A percentile compares a stretch with the other conserved stretches of the same genome.
phyloP scores from a whole-genome alignment of 192 early-diverging fungal genomes.

The Thamnidium elegans region DNA sequence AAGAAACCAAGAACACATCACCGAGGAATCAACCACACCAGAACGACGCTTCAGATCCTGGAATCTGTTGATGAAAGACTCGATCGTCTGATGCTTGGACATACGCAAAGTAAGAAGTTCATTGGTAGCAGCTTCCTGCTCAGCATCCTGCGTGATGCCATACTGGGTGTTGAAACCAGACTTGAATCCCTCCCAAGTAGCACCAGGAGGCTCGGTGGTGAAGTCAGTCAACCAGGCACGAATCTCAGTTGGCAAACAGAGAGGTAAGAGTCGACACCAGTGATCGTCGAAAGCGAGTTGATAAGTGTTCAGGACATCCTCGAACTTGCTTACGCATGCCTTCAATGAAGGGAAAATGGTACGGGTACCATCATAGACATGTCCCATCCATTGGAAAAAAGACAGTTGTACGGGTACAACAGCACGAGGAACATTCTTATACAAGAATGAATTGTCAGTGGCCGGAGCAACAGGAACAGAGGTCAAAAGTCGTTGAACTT shows the following conservation, averaged over 20 bases:
- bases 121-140: background rate
- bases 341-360: background rate
- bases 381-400: too few relatives aligned
- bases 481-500: too few relatives aligned
- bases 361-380: background rate
- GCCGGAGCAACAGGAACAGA: too few relatives aligned
- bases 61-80: background rate
- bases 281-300: background rate
- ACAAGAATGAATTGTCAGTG: too few relatives aligned
- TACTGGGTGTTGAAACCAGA: background rate
- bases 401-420: too few relatives aligned
- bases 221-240: background rate
- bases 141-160: background rate
- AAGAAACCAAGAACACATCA: background rate
- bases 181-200: background rate
- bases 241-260: background rate
- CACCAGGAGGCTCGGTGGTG: background rate
- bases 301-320: background rate
- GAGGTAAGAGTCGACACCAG: background rate
- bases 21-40: background rate
- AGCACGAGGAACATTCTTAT: too few relatives aligned
- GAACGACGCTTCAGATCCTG: background rate
- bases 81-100: background rate
- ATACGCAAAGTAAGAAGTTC: background rate
- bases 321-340: background rate